Evolutionary conservation across 495 filamentous ascomycete species (phyloP).

Genomic region (Rhypophila decipiens): DNA sequence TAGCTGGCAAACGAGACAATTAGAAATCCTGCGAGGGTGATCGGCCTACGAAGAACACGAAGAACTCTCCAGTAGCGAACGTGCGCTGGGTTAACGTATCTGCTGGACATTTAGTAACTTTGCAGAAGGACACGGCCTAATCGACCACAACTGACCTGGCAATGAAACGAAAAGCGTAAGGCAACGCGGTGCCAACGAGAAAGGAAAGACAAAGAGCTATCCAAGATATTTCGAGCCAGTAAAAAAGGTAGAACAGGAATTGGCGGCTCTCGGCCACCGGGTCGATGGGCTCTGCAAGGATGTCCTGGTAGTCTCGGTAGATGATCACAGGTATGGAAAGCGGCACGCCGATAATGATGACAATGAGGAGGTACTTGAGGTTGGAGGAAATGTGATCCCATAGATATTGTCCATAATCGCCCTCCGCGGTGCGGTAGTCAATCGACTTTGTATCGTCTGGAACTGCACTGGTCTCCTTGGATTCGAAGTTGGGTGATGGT

Average conservation of each 20-base stretch:
- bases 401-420: not conserved
- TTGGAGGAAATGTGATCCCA: not conserved
- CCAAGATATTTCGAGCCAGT: conserved; percentile 18
- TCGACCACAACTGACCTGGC: conserved; percentile 9
- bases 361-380: not conserved
- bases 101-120: not conserved
- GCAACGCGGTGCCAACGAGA: conserved; percentile 11
- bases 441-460: not conserved
- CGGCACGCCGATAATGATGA: not conserved
- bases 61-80: conserved; percentile 23
- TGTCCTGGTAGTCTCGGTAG: not conserved
- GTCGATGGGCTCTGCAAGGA: not conserved
- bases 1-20: conserved; percentile 12
- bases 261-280: conserved; percentile 1
- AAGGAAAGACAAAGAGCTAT: conserved; percentile 11
- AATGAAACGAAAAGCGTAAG: conserved; percentile 21
- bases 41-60: conserved; percentile 14
- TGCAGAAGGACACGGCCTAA: not conserved
- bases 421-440: not conserved
- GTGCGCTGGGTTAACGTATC: conserved; percentile 24
- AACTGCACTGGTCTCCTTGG: not conserved
- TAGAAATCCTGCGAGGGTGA: conserved; percentile 12
- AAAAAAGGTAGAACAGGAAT: conserved; percentile 16
- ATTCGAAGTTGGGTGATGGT: not conserved
- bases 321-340: not conserved